Evolutionary conservation across 441 rosid species (phyloP), one percentile per base, ranked within the genome.

Genomic region (Gossypium trilobum): DNA sequence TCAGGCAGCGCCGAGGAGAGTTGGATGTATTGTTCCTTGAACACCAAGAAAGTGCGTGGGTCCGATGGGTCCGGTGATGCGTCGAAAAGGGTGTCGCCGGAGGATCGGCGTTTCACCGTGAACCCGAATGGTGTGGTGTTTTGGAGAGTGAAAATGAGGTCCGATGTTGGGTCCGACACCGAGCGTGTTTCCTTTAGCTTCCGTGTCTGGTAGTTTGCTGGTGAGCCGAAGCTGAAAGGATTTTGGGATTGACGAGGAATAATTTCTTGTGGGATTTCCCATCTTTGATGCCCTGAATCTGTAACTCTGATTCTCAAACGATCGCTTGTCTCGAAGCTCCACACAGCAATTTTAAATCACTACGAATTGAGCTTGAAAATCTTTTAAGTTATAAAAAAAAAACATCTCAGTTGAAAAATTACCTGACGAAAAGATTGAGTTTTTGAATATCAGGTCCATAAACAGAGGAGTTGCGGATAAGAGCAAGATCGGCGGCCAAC

Each of bases 1-100:
- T 5, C 46, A 0, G 96, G 92, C 25, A 92, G 84, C 0, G 86
- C 71, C 1, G 95, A 87, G 17, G 87, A 80, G 64, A 92, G 83
- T 51, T 87, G 91, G 39, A 90, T 86, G 77, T 86, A 90, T 54
- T 92, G 96, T 65, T 92, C 92, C 82, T 90, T 90, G 78, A 87
- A 90, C 56, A 89, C 73, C 31, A 89, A 68, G 77, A 78, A 80
- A 22, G 84, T 77, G 72, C 46, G 31, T 0, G 89, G 2, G 56
- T 82, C 76, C 10, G 75, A 23, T 0, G 89, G 0, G 59, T 82
- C 76, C 10, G 75, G 33, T 2, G 73, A 67, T 54, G 79, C 50
- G 68, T 86, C 86, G 79, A 87, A 93, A 60, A 92, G 87, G 70
- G 82, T 17, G 1, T 92, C 95, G 7, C 89, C 89, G 9, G 86